Conservation (phyloP, 192 early-diverging fungal genomes). For the Rhizophagus clarus region DNA sequence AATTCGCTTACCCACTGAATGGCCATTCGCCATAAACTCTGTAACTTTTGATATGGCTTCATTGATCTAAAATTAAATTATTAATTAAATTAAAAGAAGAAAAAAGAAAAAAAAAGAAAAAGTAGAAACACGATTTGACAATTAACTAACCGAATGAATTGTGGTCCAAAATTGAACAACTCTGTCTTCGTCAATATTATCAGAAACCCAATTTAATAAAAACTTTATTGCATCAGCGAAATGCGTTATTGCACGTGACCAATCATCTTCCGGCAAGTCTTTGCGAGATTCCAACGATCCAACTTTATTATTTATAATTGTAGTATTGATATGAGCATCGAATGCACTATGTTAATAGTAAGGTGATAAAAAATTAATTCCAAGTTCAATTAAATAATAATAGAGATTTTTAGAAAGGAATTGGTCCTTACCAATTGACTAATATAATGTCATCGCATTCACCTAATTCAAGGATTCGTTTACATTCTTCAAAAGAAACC, state of each 20-base stretch:
- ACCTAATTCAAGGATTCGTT: neutral
- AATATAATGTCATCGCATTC: neutral
- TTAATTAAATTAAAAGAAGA: neutral
- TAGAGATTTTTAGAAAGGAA: no score
- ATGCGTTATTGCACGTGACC: slow-evolving; percentile 17
- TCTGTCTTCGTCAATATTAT: slow-evolving; percentile 10
- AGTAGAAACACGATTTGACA: no score
- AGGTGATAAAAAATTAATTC: neutral
- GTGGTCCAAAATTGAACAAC: slow-evolving; percentile 28
- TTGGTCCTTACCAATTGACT: neutral
- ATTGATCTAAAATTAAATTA: slow-evolving; percentile 2
- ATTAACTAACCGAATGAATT: slow-evolving; percentile 23
- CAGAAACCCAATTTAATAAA: slow-evolving; percentile 8
- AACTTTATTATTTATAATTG: slow-evolving; percentile 17
- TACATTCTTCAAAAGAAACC: neutral
- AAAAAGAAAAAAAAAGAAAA: neutral
- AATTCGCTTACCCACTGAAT: neutral
- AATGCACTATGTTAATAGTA: neutral
- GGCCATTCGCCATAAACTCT: neutral
- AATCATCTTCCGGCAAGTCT: slow-evolving; percentile 13
- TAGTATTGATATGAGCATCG: slow-evolving; percentile 13
- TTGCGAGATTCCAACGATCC: neutral
- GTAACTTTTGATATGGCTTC: neutral
- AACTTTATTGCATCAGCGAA: slow-evolving; percentile 15
- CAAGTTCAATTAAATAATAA: neutral